Conservation (phyloP, 352 stramenopile species). For the Globisporangium nagaii region DNA sequence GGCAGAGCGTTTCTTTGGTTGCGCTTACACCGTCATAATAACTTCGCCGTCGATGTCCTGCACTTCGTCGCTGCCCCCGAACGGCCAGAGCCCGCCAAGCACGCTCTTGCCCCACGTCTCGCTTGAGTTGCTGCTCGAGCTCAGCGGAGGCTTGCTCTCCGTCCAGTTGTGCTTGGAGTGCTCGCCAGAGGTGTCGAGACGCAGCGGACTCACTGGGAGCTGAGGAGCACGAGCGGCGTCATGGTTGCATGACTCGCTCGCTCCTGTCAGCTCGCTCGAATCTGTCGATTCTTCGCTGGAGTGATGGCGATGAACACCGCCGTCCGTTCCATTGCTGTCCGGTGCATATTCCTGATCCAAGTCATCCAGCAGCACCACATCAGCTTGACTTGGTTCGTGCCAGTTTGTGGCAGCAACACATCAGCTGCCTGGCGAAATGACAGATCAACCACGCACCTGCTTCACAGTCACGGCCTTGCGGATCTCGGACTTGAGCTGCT, state of each 20-base stretch:
- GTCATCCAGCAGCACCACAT: background rate
- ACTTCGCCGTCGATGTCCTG: conserved; percentile 59
- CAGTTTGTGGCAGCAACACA: too few species aligned
- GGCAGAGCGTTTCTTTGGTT: background rate
- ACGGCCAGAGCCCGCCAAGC: conserved; percentile 38
- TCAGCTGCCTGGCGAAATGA: too few species aligned
- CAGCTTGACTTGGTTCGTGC: too few species aligned
- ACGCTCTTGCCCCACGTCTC: conserved; percentile 44
- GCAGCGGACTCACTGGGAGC: conserved; percentile 4
- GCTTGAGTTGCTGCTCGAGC: conserved; percentile 6
- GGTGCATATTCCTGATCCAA: background rate
- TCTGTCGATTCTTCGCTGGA: background rate
- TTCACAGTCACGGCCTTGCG: conserved; percentile 28
- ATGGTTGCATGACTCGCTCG: too few species aligned
- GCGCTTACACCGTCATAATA: conserved; percentile 75
- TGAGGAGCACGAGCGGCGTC: background rate
- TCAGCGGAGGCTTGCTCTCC: conserved; percentile 17
- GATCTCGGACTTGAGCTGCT: conserved; percentile 72
- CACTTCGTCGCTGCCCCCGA: conserved; percentile 24
- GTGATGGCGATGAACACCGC: background rate
- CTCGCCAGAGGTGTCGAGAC: background rate
- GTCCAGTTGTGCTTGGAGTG: conserved; percentile 16
- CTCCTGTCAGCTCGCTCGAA: background rate
- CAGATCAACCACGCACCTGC: conserved; percentile 29
- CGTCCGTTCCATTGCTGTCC: background rate